Conservation (phyloP, 805 yeast species). For the Ogataea pignaliae region DNA sequence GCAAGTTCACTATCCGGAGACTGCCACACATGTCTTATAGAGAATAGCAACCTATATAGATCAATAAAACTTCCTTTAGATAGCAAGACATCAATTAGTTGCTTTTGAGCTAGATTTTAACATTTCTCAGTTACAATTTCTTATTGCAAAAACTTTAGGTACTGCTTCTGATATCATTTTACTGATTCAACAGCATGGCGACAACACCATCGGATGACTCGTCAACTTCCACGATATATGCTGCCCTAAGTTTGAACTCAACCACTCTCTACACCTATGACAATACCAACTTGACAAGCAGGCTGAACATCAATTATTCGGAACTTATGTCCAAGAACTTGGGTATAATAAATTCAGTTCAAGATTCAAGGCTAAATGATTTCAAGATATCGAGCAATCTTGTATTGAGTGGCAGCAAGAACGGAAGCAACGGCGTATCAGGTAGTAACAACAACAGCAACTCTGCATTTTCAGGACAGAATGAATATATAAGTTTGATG, state of each 20-base stretch:
- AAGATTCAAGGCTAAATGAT: constrained; percentile 29
- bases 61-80: too few relatives aligned
- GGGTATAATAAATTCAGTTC: constrained; percentile 47
- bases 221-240: constrained; percentile 20
- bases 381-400: constrained; percentile 18
- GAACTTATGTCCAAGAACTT: constrained; percentile 52
- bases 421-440: constrained; percentile 18
- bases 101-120: too few relatives aligned
- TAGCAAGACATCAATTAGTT: too few relatives aligned
- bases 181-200: too few relatives aligned
- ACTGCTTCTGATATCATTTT: too few relatives aligned
- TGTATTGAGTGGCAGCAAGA: constrained; percentile 14
- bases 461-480: constrained; percentile 29
- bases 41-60: too few relatives aligned
- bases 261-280: constrained; percentile 58
- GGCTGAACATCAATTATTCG: constrained; percentile 43
- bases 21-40: too few relatives aligned
- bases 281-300: constrained; percentile 38
- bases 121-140: too few relatives aligned
- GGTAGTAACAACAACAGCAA: not conserved
- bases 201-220: constrained; percentile 3
- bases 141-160: too few relatives aligned
- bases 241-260: constrained; percentile 40
- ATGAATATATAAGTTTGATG: constrained; percentile 19
- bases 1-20: too few relatives aligned